Conservation (phyloP, 768 basidiomycete genomes). For the Pleurotus platypus region DNA sequence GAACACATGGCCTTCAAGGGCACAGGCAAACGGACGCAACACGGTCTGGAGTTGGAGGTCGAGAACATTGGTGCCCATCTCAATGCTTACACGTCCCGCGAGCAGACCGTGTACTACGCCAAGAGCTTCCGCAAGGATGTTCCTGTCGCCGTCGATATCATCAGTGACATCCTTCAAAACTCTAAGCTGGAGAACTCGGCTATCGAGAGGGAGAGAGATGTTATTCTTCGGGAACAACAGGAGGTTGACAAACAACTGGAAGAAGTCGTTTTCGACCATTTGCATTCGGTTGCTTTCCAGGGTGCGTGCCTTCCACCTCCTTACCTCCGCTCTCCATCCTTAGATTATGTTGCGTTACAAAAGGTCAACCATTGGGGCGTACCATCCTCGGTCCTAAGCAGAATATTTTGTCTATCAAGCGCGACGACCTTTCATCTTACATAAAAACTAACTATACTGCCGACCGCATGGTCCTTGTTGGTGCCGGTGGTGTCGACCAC, state of each 20-base stretch:
- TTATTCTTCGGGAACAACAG: conserved; percentile 95
- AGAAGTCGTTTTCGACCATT: conserved; percentile 98
- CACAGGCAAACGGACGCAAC: conserved; percentile 83
- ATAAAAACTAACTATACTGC: conserved; percentile 98
- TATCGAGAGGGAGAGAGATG: conserved; percentile 93
- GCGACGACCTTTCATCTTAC: conserved; percentile 83
- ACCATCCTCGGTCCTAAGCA: conserved; percentile 96
- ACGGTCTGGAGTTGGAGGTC: conserved; percentile 91
- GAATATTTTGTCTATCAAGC: conserved; percentile 94
- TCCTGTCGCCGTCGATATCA: conserved; percentile 87
- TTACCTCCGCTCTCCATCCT: conserved; percentile 9
- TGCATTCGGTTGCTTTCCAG: conserved; percentile 96
- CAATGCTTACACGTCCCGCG: conserved; percentile 97
- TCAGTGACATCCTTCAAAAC: conserved; percentile 96
- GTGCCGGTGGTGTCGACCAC: conserved; percentile 94
- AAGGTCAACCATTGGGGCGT: conserved; percentile 92
- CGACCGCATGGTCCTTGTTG: conserved; percentile 98
- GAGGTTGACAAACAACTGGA: conserved; percentile 99
- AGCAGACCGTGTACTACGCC: conserved; percentile 99
- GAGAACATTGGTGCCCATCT: conserved; percentile 97
- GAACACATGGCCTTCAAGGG: conserved; percentile 99
- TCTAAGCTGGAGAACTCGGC: conserved; percentile 86
- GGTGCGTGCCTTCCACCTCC: conserved; percentile 45
- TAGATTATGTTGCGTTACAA: conserved; percentile 1
- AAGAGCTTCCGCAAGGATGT: conserved; percentile 98